These are phyloP conservation scores for Hanseniaspora nectarophila DNA, from an alignment of 805 yeast species.

Conservation along the genomic window DNA sequence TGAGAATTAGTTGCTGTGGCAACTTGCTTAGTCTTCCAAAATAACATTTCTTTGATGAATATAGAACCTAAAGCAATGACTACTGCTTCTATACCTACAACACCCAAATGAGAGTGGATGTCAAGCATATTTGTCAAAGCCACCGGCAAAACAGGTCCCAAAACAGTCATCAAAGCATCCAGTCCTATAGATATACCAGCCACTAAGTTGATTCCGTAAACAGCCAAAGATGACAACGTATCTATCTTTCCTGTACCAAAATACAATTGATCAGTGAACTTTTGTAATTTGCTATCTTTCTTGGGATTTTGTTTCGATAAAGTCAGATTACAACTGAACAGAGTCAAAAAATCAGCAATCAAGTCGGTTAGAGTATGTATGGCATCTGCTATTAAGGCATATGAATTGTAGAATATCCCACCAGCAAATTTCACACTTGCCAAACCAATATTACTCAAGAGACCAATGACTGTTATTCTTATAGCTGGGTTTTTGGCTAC, in stretches of 20 bases:
- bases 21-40: slow-evolving; percentile 65
- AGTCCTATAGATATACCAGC: slow-evolving; percentile 90
- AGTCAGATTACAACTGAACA: slow-evolving; percentile 76
- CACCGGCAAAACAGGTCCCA: slow-evolving; percentile 57
- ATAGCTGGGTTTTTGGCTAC: slow-evolving; percentile 67
- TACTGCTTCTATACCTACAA: slow-evolving; percentile 77
- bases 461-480: slow-evolving; percentile 84
- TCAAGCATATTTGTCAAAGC: slow-evolving; percentile 45
- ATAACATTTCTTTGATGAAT: slow-evolving; percentile 76
- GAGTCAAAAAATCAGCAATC: slow-evolving; percentile 77
- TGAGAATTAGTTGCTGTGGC: slow-evolving; percentile 72
- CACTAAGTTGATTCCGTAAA: slow-evolving; percentile 64
- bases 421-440: slow-evolving; percentile 80
- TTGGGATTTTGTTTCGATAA: slow-evolving; percentile 21
- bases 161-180: slow-evolving; percentile 58
- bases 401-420: slow-evolving; percentile 87
- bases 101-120: slow-evolving; percentile 29
- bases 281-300: slow-evolving; percentile 18
- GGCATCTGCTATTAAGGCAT: slow-evolving; percentile 87
- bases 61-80: slow-evolving; percentile 91
- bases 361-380: slow-evolving; percentile 86
- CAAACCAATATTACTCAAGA: slow-evolving; percentile 71
- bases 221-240: slow-evolving; percentile 81
- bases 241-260: slow-evolving; percentile 88
- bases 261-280: slow-evolving; percentile 27